Evolutionary conservation across 108 stramenopile genomes (phyloP).

Genomic region (Epithemia pelagica): DNA sequence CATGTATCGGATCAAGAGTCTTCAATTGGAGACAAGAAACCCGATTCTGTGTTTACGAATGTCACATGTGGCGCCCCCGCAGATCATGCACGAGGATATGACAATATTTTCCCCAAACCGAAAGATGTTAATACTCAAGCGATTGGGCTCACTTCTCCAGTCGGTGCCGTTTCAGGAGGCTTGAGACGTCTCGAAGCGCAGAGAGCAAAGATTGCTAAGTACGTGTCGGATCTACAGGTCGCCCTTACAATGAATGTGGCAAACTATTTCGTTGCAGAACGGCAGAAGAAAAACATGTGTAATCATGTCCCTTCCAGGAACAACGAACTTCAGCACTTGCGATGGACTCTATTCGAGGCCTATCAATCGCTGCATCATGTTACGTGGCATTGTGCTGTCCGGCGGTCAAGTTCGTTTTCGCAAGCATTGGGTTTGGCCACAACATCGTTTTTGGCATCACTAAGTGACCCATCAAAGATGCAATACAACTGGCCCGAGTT

Average conservation of each 20-base stretch:
- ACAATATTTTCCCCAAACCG: conserved; percentile 32
- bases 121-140: conserved; percentile 1
- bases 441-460: conserved; percentile 60
- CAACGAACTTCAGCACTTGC: conserved; percentile 30
- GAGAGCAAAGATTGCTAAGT: conserved; percentile 39
- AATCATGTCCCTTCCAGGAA: conserved; percentile 56
- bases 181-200: conserved; percentile 66
- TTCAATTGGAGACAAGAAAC: conserved; percentile 10
- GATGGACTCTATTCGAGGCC: conserved; percentile 52
- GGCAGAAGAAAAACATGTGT: conserved; percentile 31
- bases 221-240: conserved; percentile 37
- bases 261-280: conserved; percentile 40
- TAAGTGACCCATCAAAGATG: conserved; percentile 41
- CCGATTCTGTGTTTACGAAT: conserved; percentile 45
- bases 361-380: conserved; percentile 61
- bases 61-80: conserved; percentile 81
- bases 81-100: conserved; percentile 85
- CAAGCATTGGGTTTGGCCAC: conserved; percentile 75
- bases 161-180: conserved; percentile 45
- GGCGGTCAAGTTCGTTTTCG: conserved; percentile 77
- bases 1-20: conserved; percentile 35
- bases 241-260: conserved; percentile 47
- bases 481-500: conserved; percentile 54
- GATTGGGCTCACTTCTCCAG: conserved; percentile 13
- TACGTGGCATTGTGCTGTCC: conserved; percentile 72